Conservation (phyloP, 202 grass and related monocot genomes). For the Setaria viridis region DNA sequence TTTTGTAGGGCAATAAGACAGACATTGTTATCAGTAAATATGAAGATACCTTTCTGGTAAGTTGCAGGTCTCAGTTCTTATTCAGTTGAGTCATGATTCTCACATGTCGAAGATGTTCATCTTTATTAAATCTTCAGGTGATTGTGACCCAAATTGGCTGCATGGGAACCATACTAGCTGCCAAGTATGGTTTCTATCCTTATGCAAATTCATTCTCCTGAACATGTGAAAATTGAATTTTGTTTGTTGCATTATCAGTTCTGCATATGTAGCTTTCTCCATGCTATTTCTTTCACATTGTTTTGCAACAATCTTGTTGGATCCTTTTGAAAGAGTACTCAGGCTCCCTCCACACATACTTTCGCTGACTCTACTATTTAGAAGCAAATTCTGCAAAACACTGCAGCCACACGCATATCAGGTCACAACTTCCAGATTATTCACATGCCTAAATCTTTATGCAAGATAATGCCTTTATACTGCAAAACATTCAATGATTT, state of each 20-base stretch:
- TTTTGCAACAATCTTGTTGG: neutral
- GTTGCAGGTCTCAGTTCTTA: slow-evolving; percentile 30
- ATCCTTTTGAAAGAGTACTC: neutral
- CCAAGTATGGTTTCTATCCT: slow-evolving; percentile 64
- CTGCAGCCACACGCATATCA: neutral
- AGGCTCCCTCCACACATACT: neutral
- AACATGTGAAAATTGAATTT: slow-evolving; percentile 2
- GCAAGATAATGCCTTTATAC: slow-evolving; percentile 14
- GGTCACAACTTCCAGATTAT: neutral
- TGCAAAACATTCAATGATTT: neutral
- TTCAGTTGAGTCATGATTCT: slow-evolving; percentile 9
- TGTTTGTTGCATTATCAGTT: slow-evolving; percentile 23
- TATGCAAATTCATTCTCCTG: slow-evolving; percentile 21
- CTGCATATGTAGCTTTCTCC: neutral
- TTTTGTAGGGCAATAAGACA: slow-evolving; percentile 77
- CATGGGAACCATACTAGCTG: slow-evolving; percentile 89
- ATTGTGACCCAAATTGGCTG: slow-evolving; percentile 95
- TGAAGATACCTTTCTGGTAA: slow-evolving; percentile 80
- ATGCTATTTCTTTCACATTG: neutral
- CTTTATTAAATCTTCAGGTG: slow-evolving; percentile 58
- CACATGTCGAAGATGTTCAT: slow-evolving; percentile 34
- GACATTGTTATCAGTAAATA: slow-evolving; percentile 87
- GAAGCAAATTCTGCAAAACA: slow-evolving; percentile 5
- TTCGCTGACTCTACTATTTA: neutral
- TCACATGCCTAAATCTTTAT: neutral